Evolutionary conservation across 2,329 filamentous ascomycete genomes (phyloP).

Genomic region (Rutstroemia sydowiana): DNA sequence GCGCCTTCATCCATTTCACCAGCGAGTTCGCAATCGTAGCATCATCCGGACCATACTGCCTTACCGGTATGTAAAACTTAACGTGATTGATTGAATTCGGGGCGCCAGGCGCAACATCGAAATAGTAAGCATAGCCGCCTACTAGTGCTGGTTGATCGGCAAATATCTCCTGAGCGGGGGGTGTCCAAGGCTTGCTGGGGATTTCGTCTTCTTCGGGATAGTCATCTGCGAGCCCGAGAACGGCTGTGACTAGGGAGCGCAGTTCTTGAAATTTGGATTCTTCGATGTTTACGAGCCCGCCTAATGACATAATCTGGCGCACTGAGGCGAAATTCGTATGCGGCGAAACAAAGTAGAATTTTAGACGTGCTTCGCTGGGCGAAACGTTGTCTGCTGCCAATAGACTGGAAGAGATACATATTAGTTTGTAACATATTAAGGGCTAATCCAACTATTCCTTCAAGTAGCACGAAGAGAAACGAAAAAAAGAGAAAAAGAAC

Average conservation of each 20-base stretch:
- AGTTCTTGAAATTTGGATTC: background rate
- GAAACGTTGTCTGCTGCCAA: background rate
- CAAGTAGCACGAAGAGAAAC: too few species aligned
- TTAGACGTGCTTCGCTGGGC: background rate
- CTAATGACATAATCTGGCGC: background rate
- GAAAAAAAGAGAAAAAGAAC: too few species aligned
- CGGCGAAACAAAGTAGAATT: background rate
- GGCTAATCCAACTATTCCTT: too few species aligned
- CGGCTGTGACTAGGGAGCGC: background rate
- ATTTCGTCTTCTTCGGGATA: background rate
- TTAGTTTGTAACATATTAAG: too few species aligned
- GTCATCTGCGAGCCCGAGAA: background rate
- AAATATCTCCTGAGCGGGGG: background rate
- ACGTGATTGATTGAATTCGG: background rate
- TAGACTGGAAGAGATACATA: background rate
- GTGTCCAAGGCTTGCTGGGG: background rate
- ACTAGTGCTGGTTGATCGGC: background rate
- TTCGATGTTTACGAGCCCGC: background rate
- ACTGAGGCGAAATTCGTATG: background rate
- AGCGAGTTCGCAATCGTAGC: background rate
- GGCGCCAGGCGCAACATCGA: background rate
- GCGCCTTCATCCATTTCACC: background rate
- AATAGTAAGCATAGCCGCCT: background rate
- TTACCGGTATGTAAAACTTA: background rate
- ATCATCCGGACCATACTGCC: background rate